phyloP scores from a whole-genome alignment of 495 filamentous ascomycete species.

The Elasticomyces elasticus region DNA sequence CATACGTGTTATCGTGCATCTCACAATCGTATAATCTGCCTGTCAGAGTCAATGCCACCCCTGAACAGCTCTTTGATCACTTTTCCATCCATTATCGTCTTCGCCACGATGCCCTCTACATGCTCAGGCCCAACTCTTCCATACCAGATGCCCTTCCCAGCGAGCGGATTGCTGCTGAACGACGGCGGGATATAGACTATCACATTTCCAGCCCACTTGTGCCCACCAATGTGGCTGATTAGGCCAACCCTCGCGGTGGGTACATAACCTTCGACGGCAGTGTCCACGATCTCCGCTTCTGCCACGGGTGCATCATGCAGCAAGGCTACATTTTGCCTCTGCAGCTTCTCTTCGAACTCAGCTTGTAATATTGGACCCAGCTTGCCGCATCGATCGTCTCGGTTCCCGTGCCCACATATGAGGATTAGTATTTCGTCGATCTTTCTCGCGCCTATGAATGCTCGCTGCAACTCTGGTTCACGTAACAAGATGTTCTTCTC shows the following conservation, averaged over 20 bases:
- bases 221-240: slow-evolving; percentile 84
- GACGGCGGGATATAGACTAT: slow-evolving; percentile 74
- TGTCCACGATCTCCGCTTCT: slow-evolving; percentile 6
- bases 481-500: slow-evolving; percentile 35
- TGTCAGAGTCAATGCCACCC: slow-evolving; percentile 41
- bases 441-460: slow-evolving; percentile 39
- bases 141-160: slow-evolving; percentile 87
- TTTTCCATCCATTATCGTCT: slow-evolving; percentile 64
- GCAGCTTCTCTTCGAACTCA: slow-evolving; percentile 50
- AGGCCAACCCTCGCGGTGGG: slow-evolving; percentile 49
- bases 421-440: slow-evolving; percentile 61
- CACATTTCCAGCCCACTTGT: slow-evolving; percentile 90
- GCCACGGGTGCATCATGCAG: slow-evolving; percentile 14
- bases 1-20: not conserved
- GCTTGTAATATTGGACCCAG: slow-evolving; percentile 60
- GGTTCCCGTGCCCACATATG: slow-evolving; percentile 73
- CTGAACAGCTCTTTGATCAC: slow-evolving; percentile 69
- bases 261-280: slow-evolving; percentile 12
- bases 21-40: slow-evolving; percentile 15
- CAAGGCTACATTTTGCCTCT: slow-evolving; percentile 18
- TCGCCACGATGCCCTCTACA: slow-evolving; percentile 73
- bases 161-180: slow-evolving; percentile 45
- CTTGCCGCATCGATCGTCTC: slow-evolving; percentile 72
- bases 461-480: slow-evolving; percentile 25
- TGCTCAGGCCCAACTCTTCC: slow-evolving; percentile 76